Base-by-base conservation (phyloP, 2,329 filamentous ascomycete species). In the Pestalotiopsis fici region DNA sequence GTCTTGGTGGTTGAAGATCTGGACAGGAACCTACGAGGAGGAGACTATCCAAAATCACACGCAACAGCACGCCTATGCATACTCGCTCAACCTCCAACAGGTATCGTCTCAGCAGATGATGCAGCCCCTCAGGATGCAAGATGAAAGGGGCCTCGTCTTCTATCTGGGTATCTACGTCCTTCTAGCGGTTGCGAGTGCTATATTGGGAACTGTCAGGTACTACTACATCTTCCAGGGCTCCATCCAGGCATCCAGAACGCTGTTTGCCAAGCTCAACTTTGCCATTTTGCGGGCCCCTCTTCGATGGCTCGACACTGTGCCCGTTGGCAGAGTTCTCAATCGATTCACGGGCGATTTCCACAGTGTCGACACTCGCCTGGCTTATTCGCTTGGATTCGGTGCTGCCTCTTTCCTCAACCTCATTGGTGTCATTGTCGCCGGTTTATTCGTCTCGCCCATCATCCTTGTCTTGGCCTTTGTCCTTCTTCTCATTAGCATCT, bases 231-330 rank as follows among this genome's bases (percentile, higher is more conserved):
- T 90, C 72, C 71, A 82, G 7, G 89, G 90, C 60, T 91, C 91
- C 13, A 83, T 94, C 71, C 85, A 84, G 67, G 92, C 92, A 3
- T 94, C 91, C n/a, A 84, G 88, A 50, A 80, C 81, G 57, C 82
- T 95, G 3, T 95, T 94, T 70, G 84, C 88, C 25, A 86, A 86
- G 64, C 86, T 94, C 69, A 88, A 90, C 56, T 89, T 87, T 71
- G 84, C 88, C 0, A 85, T 95, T 12, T 83, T 95, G 3, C 87
- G 91, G 21, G 90, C 92, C 5, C 92, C 91, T 1, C 82, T 95
- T n/a, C 84, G 92, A 69, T 94, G 92, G 91, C 84, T 95, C 47
- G 93, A 95, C 74, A 95, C 92, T 0, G 90, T 94, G 0, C 93
- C 93, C 0, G 83, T 94, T 1, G 93, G 93, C 2, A 87, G 93